Percentiles rank a stretch among this genome's conserved stretches.
Evolutionary conservation across 2,329 filamentous ascomycete genomes (phyloP).

Genomic region (Hirsutella thompsonii): DNA sequence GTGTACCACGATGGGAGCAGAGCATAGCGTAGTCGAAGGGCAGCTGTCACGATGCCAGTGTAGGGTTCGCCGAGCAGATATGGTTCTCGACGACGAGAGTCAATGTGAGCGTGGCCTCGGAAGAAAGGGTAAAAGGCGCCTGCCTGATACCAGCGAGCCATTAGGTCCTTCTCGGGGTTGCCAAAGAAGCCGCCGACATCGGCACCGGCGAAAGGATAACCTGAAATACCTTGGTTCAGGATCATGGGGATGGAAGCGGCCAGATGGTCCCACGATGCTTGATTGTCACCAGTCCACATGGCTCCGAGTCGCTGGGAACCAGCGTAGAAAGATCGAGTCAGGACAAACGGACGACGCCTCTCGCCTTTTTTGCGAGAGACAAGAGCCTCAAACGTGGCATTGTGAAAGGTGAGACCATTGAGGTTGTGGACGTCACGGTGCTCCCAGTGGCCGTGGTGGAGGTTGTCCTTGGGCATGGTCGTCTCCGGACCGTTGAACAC

Average conservation of each 20-base stretch:
- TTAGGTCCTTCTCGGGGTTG: slow-evolving; percentile 83
- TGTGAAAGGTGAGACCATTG: slow-evolving; percentile 90
- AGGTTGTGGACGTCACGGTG: slow-evolving; percentile 94
- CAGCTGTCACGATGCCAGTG: slow-evolving; percentile 73
- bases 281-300: slow-evolving; percentile 99
- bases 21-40: slow-evolving; percentile 77
- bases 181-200: slow-evolving; percentile 98
- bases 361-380: slow-evolving; percentile 78
- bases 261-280: slow-evolving; percentile 83
- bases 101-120: slow-evolving; percentile 93
- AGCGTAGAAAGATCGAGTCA: slow-evolving; percentile 86
- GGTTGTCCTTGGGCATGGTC: slow-evolving; percentile 97
- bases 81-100: slow-evolving; percentile 85
- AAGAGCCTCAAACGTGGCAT: slow-evolving; percentile 81
- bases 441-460: slow-evolving; percentile 87
- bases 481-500: slow-evolving; percentile 98
- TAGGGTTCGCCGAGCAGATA: slow-evolving; percentile 81
- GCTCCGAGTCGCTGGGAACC: slow-evolving; percentile 82
- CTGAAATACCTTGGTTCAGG: slow-evolving; percentile 80
- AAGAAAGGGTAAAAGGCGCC: slow-evolving; percentile 98
- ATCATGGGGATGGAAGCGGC: slow-evolving; percentile 89
- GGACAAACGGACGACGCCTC: slow-evolving; percentile 72
- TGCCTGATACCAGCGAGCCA: slow-evolving; percentile 91
- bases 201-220: slow-evolving; percentile 87
- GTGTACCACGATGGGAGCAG: slow-evolving; percentile 94